Evolutionary conservation across 176 grass and related monocot species (phyloP).

Genomic region (Bolboschoenus planiculmis): DNA sequence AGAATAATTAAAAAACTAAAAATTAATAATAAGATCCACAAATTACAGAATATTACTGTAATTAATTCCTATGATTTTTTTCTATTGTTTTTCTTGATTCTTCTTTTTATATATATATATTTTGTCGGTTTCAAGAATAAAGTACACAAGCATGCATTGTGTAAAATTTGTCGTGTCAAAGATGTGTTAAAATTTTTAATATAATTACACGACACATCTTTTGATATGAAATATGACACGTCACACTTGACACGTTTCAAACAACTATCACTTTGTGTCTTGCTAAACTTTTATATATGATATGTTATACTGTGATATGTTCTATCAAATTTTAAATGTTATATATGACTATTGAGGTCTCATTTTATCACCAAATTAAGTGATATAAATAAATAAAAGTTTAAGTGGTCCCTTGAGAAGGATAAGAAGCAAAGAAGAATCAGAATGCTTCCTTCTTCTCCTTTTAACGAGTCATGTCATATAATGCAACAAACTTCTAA

Average conservation of each 20-base stretch:
- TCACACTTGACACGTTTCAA: too few relatives aligned
- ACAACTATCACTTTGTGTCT: background rate
- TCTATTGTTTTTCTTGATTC: background rate
- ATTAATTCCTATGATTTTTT: background rate
- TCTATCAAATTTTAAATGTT: background rate
- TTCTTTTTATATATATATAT: background rate
- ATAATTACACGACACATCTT: too few relatives aligned
- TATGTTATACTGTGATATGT: background rate
- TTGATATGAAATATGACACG: too few relatives aligned
- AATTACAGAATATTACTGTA: too few relatives aligned
- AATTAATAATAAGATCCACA: too few relatives aligned
- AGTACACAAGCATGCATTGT: background rate
- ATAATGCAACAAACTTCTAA: conserved; percentile 12
- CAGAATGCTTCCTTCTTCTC: background rate
- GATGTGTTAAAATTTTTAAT: too few relatives aligned
- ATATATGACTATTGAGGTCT: background rate
- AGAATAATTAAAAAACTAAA: too few relatives aligned
- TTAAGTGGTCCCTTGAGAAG: conserved; percentile 10
- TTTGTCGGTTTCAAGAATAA: background rate
- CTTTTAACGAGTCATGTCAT: background rate
- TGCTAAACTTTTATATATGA: background rate
- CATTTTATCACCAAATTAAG: background rate
- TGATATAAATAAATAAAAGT: background rate
- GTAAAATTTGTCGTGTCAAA: too few relatives aligned
- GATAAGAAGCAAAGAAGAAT: conserved; percentile 25